Evolutionary conservation across 331 rosid species (phyloP), one percentile per base, ranked within the genome.

Genomic region (Malus hybrid): DNA sequence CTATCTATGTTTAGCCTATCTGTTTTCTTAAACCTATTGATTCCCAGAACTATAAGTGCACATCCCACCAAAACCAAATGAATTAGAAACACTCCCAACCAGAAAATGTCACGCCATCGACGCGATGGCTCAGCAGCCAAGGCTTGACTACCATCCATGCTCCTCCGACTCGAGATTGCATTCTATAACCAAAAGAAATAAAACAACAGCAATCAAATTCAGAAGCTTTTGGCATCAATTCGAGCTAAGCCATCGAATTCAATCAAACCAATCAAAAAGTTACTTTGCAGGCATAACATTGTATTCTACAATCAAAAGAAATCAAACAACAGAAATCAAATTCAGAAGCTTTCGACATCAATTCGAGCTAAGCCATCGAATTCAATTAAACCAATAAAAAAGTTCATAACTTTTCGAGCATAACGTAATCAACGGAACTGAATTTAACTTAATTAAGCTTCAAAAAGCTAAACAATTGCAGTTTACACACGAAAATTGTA

Each of bases 61-160:
- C 84, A 81, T 65, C 96, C 98, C 74, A 93, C 12, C 36, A 87
- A 79, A 77, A 88, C 76, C 90, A 88, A 83, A 74, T 93, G 98
- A 78, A 86, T 79, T 66, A 88, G 64, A 71, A 93, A 93, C 32
- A 88, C 66, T 19, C 86, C 89, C 75, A 79, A 84, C 98, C 98
- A 93, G 82, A 93, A 93, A 63, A 91, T 74, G 20, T 93, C 98
- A 1, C 86, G 93, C 96, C 95, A 93, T 20, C 86, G 88, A 68
- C 97, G 89, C 7, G 85, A 76, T 42, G 88, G 86, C 75, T 80
- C 96, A 52, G 86, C 75, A 71, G 65, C 81, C 85, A 83, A 75
- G 63, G 81, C 79, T 80, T 82, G 90, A 79, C 83, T 74, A n/a
- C 79, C 80, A 42, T 73, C 87, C 5, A 80, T 75, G 69, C 84